A percentile compares a stretch with the other conserved stretches of the same genome.
Conservation (phyloP, 805 yeast genomes). For the Wickerhamomyces rabaulensis region DNA sequence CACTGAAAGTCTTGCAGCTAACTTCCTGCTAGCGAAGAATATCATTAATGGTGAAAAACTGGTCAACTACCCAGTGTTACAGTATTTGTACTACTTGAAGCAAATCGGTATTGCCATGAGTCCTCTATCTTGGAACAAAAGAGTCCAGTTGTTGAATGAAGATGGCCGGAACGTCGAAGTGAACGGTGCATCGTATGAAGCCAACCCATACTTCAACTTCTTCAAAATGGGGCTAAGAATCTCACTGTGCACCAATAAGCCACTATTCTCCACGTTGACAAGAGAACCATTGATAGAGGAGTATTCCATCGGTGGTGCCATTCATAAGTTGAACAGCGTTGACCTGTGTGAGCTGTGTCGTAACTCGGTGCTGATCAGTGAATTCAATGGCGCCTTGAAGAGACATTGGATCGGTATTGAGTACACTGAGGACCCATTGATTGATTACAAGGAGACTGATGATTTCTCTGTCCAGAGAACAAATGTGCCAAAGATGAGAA, state of each 20-base stretch:
- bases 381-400: slow-evolving; percentile 20
- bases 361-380: slow-evolving; percentile 23
- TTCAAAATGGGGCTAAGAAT: slow-evolving; percentile 22
- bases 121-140: slow-evolving; percentile 26
- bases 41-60: slow-evolving; percentile 23
- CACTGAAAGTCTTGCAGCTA: slow-evolving; percentile 20
- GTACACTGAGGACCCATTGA: slow-evolving; percentile 5
- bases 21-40: slow-evolving; percentile 19
- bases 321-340: slow-evolving; percentile 21
- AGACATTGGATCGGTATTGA: slow-evolving; percentile 25
- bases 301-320: slow-evolving; percentile 22
- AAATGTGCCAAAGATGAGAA: slow-evolving; percentile 25
- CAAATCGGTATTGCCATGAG: slow-evolving; percentile 26
- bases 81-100: slow-evolving; percentile 22
- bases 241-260: slow-evolving; percentile 21
- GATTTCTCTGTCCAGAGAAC: slow-evolving; percentile 23
- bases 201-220: slow-evolving; percentile 21
- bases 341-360: slow-evolving; percentile 24
- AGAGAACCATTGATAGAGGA: slow-evolving; percentile 27
- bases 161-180: slow-evolving; percentile 15
- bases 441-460: slow-evolving; percentile 15
- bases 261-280: slow-evolving; percentile 22
- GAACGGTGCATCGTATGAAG: slow-evolving; percentile 12
- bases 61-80: slow-evolving; percentile 18
- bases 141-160: slow-evolving; percentile 18